Percentiles rank a stretch among this genome's conserved stretches.
phyloP scores from a whole-genome alignment of 1,284 basidiomycete genomes.

The Fomitopsis palustris region DNA sequence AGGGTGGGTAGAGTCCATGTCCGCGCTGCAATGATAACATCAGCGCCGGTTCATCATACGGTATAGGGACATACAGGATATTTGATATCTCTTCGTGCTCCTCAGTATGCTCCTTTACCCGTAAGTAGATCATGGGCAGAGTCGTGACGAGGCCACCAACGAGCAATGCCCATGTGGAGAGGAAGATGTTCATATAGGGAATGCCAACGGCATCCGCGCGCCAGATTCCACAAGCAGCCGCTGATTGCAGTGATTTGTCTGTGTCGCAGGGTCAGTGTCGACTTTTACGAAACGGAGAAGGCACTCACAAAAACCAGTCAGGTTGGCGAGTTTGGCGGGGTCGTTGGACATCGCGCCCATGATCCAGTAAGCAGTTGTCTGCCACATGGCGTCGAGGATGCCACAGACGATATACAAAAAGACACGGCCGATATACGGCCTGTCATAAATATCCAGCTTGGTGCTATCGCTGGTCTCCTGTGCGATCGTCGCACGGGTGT shows the following conservation, averaged over 20 bases:
- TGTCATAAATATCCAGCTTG: slow-evolving; percentile 54
- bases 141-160: slow-evolving; percentile 38
- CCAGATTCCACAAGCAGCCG: slow-evolving; percentile 42
- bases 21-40: background rate
- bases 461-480: slow-evolving; percentile 21
- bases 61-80: slow-evolving; percentile 19
- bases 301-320: slow-evolving; percentile 44
- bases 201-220: slow-evolving; percentile 38
- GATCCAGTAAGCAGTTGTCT: slow-evolving; percentile 57
- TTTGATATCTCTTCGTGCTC: slow-evolving; percentile 28
- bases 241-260: slow-evolving; percentile 44
- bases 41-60: background rate
- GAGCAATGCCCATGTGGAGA: slow-evolving; percentile 41
- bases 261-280: slow-evolving; percentile 4
- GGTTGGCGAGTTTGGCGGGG: slow-evolving; percentile 42
- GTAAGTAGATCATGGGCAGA: slow-evolving; percentile 43
- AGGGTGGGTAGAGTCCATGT: background rate
- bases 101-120: slow-evolving; percentile 36
- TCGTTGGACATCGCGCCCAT: slow-evolving; percentile 48
- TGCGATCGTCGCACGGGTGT: slow-evolving; percentile 50
- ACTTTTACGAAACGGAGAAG: background rate
- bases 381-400: slow-evolving; percentile 58
- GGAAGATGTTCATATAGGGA: slow-evolving; percentile 41
- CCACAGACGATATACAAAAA: slow-evolving; percentile 57
- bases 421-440: slow-evolving; percentile 47